phyloP scores from a whole-genome alignment of 2,329 filamentous ascomycete genomes.

The Exophiala sideris region DNA sequence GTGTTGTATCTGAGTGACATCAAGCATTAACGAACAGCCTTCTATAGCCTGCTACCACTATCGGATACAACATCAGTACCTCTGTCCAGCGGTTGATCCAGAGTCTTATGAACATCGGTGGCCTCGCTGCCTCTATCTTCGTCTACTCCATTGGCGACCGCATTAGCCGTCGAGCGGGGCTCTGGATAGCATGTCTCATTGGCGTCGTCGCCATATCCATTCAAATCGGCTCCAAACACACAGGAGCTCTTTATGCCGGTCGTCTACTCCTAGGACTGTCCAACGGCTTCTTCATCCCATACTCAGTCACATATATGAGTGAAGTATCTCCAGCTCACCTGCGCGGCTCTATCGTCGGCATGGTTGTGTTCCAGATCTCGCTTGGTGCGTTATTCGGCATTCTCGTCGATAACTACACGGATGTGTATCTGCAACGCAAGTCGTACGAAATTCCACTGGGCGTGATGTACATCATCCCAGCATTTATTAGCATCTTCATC shows the following conservation, averaged over 20 bases:
- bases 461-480: not conserved
- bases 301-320: constrained; percentile 47
- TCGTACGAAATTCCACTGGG: not conserved
- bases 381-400: constrained; percentile 33
- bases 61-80: constrained; percentile 30
- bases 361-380: not conserved
- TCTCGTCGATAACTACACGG: constrained; percentile 32
- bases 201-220: constrained; percentile 44
- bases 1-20: too few relatives aligned
- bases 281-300: constrained; percentile 46
- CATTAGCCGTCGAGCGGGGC: constrained; percentile 44
- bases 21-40: too few relatives aligned
- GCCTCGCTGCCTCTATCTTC: constrained; percentile 52
- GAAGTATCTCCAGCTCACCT: constrained; percentile 48
- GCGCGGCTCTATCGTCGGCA: constrained; percentile 44
- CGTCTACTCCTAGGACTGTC: constrained; percentile 44
- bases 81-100: constrained; percentile 50
- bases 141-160: constrained; percentile 46
- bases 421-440: not conserved
- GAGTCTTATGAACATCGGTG: constrained; percentile 49
- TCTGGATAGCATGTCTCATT: constrained; percentile 48
- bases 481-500: not conserved
- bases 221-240: constrained; percentile 42
- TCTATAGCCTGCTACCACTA: constrained; percentile 25
- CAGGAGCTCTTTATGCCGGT: constrained; percentile 44